phyloP scores from a whole-genome alignment of 2,329 filamentous ascomycete species.

The Penicillium sp. region DNA sequence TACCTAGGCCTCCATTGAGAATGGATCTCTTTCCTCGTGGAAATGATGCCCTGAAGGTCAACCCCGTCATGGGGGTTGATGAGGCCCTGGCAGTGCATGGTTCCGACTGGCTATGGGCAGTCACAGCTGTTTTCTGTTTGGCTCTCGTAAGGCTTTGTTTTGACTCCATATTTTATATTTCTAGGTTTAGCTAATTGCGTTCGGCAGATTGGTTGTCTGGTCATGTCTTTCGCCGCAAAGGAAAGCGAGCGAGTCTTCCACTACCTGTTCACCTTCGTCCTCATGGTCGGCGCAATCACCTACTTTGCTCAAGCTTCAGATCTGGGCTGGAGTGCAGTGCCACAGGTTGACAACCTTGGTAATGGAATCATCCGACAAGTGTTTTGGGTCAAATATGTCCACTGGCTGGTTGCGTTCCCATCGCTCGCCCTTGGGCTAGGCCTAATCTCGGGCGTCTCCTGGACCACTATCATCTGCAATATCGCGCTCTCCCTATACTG shows the following conservation, averaged over 20 bases:
- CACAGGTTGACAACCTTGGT: conserved; percentile 44
- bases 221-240: conserved; percentile 51
- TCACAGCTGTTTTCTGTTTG: conserved; percentile 57
- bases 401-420: conserved; percentile 61
- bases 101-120: conserved; percentile 63
- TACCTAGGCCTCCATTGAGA: neutral
- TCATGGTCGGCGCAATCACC: conserved; percentile 57
- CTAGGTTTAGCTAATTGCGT: neutral
- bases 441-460: conserved; percentile 60
- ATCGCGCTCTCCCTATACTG: conserved; percentile 59
- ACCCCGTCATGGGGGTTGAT: conserved; percentile 52
- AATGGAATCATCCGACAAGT: conserved; percentile 51
- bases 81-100: conserved; percentile 53
- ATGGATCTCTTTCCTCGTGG: conserved; percentile 30
- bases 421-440: conserved; percentile 55
- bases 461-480: conserved; percentile 62
- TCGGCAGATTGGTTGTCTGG: conserved; percentile 50
- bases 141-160: conserved; percentile 49
- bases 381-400: conserved; percentile 63
- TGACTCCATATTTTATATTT: neutral
- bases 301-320: conserved; percentile 63
- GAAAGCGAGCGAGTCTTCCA: conserved; percentile 62
- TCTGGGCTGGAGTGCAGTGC: conserved; percentile 54
- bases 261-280: conserved; percentile 59
- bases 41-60: conserved; percentile 57